A percentile compares a stretch with the other conserved stretches of the same genome.
These are phyloP conservation scores for Blastosporella zonata DNA, from an alignment of 1,284 basidiomycete genomes.

Conservation along the genomic window DNA sequence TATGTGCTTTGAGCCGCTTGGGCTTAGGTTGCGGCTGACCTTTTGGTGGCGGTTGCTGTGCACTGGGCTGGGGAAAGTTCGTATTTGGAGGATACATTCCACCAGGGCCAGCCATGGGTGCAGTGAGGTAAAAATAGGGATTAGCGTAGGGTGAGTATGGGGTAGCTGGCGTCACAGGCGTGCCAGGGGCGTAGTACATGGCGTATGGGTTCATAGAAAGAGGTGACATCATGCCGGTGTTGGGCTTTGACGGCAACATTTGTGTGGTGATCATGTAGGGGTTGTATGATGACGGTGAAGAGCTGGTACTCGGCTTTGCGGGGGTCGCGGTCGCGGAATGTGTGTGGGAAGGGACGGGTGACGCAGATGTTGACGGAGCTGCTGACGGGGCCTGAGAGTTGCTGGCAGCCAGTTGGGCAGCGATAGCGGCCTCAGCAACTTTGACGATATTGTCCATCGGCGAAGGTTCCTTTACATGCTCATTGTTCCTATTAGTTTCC, in stretches of 20 bases:
- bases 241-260: conserved; percentile 15
- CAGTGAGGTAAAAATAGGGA: conserved; percentile 39
- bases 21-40: conserved; percentile 43
- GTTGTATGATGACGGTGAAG: conserved; percentile 15
- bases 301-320: conserved; percentile 11
- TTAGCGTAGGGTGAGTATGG: conserved; percentile 36
- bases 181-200: conserved; percentile 35
- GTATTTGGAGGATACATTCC: conserved; percentile 30
- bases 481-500: not conserved
- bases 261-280: conserved; percentile 21
- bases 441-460: conserved; percentile 30
- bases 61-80: conserved; percentile 22
- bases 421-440: conserved; percentile 34
- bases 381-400: conserved; percentile 8
- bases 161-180: conserved; percentile 33
- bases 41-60: conserved; percentile 25
- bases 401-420: conserved; percentile 31
- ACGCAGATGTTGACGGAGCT: conserved; percentile 8
- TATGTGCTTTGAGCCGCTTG: conserved; percentile 75
- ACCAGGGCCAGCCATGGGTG: conserved; percentile 30
- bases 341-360: conserved; percentile 9
- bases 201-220: conserved; percentile 35
- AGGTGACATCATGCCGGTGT: conserved; percentile 12
- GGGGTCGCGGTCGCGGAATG: not conserved
- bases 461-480: conserved; percentile 11